Evolutionary conservation across 345 rosid genomes (phyloP).

Genomic region (Turnera subulata): DNA sequence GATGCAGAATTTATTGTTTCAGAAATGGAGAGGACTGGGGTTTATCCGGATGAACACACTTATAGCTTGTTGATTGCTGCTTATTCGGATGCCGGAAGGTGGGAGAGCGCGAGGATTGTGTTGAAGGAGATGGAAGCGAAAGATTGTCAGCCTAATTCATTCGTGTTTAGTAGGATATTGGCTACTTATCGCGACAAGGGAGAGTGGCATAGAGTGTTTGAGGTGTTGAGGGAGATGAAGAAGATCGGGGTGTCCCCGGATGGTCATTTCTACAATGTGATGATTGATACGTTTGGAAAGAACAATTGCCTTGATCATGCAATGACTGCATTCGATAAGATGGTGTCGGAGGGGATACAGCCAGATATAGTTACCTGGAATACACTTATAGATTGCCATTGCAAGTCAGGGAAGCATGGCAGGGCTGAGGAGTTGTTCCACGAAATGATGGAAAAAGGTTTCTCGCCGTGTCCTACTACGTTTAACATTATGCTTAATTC

Average conservation of each 20-base stretch:
- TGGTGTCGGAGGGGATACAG: slow-evolving; percentile 72
- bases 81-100: slow-evolving; percentile 78
- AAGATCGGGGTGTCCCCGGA: slow-evolving; percentile 75
- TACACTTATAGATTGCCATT: slow-evolving; percentile 86
- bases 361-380: slow-evolving; percentile 93
- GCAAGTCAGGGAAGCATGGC: slow-evolving; percentile 65
- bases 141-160: slow-evolving; percentile 65
- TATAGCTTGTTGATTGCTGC: slow-evolving; percentile 88
- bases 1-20: slow-evolving; percentile 78
- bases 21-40: slow-evolving; percentile 88
- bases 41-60: slow-evolving; percentile 77
- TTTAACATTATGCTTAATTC: slow-evolving; percentile 90
- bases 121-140: slow-evolving; percentile 91
- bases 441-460: slow-evolving; percentile 70
- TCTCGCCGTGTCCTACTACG: slow-evolving; percentile 71
- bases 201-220: slow-evolving; percentile 92
- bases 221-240: slow-evolving; percentile 90
- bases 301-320: slow-evolving; percentile 89
- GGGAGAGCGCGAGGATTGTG: slow-evolving; percentile 93
- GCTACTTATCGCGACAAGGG: slow-evolving; percentile 84
- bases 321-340: slow-evolving; percentile 71
- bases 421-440: slow-evolving; percentile 77
- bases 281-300: slow-evolving; percentile 94
- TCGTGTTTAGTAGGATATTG: slow-evolving; percentile 73
- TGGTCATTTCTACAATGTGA: slow-evolving; percentile 82